Conservation (phyloP, 1,284 basidiomycete species). For the Papiliotrema fonsecae region DNA sequence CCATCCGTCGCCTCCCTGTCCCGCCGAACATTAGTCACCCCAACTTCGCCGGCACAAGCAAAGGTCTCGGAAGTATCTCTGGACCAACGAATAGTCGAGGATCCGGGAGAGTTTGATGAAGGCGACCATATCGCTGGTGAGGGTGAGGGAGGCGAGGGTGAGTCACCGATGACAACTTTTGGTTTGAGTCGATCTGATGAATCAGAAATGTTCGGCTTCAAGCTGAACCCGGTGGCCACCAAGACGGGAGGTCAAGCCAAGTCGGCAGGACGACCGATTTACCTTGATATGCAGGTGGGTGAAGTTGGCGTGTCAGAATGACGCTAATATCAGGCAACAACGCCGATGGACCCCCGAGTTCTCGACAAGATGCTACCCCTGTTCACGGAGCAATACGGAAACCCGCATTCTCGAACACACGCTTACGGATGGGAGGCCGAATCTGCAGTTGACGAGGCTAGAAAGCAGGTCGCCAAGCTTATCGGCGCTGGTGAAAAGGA, state of each 20-base stretch:
- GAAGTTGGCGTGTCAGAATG: background rate
- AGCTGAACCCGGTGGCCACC: conserved; percentile 61
- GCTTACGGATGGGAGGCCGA: conserved; percentile 99
- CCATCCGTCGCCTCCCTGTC: conserved; percentile 5
- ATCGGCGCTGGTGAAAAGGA: conserved; percentile 95
- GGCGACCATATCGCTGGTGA: conserved; percentile 23
- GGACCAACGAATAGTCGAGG: conserved; percentile 17
- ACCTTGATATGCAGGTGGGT: conserved; percentile 87
- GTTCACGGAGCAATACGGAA: conserved; percentile 93
- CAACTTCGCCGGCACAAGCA: conserved; percentile 22
- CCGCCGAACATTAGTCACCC: conserved; percentile 26
- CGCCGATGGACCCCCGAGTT: conserved; percentile 94
- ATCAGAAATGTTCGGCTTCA: conserved; percentile 80
- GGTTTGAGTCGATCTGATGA: background rate
- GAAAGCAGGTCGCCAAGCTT: conserved; percentile 84
- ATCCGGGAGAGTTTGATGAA: conserved; percentile 32
- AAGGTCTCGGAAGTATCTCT: conserved; percentile 23
- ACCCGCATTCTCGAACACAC: conserved; percentile 96
- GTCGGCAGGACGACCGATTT: conserved; percentile 76
- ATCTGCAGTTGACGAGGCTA: conserved; percentile 83
- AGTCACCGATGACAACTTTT: background rate
- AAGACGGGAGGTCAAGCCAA: conserved; percentile 59
- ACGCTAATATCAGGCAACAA: conserved; percentile 67
- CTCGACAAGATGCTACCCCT: conserved; percentile 96
- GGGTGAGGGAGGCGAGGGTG: conserved; percentile 24